These are phyloP conservation scores for Aureobasidium sp. DNA, from an alignment of 2,329 filamentous ascomycete species.

Conservation along the genomic window DNA sequence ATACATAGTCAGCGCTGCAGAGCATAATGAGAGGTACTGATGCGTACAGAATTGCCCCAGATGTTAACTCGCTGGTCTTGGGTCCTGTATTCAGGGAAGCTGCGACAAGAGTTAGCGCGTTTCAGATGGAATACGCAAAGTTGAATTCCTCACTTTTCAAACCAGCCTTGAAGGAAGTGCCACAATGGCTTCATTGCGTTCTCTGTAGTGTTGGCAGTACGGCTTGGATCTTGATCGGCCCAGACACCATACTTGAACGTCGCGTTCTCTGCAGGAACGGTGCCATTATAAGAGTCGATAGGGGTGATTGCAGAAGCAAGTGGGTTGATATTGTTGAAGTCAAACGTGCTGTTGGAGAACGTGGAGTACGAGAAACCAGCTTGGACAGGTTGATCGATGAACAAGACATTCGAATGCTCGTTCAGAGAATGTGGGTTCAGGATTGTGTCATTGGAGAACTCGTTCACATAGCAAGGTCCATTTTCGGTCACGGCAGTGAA, in stretches of 20 bases:
- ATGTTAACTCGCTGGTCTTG: background rate
- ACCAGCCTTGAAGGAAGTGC: conserved; percentile 49
- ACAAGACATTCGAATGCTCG: conserved; percentile 34
- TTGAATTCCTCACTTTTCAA: too few relatives aligned
- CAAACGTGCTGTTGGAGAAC: conserved; percentile 52
- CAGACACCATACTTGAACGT: conserved; percentile 24
- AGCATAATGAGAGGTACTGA: accelerated
- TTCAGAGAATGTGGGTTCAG: conserved; percentile 42
- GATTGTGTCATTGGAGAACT: conserved; percentile 36
- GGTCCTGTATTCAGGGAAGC: background rate
- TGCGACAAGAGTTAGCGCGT: background rate
- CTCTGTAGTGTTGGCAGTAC: conserved; percentile 32
- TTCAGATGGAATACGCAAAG: too few relatives aligned
- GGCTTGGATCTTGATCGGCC: conserved; percentile 18
- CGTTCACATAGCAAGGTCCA: conserved; percentile 42
- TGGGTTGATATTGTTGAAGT: conserved; percentile 35
- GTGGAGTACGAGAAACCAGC: conserved; percentile 40
- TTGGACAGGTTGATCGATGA: conserved; percentile 34
- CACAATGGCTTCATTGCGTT: conserved; percentile 46
- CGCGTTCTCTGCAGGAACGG: conserved; percentile 20
- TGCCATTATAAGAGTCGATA: conserved; percentile 17
- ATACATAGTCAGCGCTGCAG: conserved; percentile 15
- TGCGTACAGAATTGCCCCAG: background rate
- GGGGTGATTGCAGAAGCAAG: conserved; percentile 25
- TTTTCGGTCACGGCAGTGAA: conserved; percentile 54